Conservation (phyloP, 2,329 filamentous ascomycete genomes). For the Botrytis deweyae region DNA sequence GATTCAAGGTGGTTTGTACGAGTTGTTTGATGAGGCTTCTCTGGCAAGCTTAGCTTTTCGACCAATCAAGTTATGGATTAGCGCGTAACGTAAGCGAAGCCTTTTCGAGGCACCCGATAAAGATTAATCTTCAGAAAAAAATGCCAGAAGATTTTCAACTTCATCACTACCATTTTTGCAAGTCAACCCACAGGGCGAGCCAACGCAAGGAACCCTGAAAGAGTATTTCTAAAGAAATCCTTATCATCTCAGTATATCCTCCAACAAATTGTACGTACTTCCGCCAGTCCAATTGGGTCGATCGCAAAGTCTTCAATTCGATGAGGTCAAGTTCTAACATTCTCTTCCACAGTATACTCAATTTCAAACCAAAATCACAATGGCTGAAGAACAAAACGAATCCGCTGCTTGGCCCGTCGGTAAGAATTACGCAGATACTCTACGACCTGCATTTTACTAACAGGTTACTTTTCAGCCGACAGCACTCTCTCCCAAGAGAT, state of each 20-base stretch:
- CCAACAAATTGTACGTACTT: conserved; percentile 19
- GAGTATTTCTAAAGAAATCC: conserved; percentile 18
- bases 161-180: conserved; percentile 17
- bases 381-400: conserved; percentile 41
- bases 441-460: conserved; percentile 38
- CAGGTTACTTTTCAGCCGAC: conserved; percentile 63
- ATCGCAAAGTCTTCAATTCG: background rate
- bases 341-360: conserved; percentile 13
- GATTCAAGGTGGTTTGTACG: conserved; percentile 26
- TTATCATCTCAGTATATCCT: conserved; percentile 10
- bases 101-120: conserved; percentile 4
- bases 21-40: conserved; percentile 24
- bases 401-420: conserved; percentile 35
- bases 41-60: conserved; percentile 32
- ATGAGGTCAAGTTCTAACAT: background rate
- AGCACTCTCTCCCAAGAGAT: conserved; percentile 76
- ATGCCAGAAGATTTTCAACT: conserved; percentile 12
- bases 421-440: conserved; percentile 43
- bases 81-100: conserved; percentile 21
- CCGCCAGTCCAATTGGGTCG: background rate
- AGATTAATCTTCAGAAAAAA: conserved; percentile 17
- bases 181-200: conserved; percentile 51
- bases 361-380: conserved; percentile 27
- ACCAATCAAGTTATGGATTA: conserved; percentile 22
- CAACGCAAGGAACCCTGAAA: conserved; percentile 60